phyloP scores from a whole-genome alignment of 176 grass and related monocot species.

The Ensete glaucum region DNA sequence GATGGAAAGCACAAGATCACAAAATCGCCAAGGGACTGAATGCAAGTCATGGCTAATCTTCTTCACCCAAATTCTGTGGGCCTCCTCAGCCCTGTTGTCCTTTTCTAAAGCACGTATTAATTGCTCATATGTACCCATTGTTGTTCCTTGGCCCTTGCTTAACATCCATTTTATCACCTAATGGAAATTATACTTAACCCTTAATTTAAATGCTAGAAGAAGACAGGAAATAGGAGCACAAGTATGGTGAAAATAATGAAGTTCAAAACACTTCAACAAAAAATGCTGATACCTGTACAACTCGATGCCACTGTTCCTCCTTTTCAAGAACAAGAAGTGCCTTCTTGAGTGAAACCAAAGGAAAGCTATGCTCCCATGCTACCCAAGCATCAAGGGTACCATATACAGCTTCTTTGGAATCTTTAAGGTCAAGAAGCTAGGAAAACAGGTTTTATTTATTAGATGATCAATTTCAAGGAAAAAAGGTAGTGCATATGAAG shows the following conservation, averaged over 20 bases:
- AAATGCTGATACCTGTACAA: constrained; percentile 48
- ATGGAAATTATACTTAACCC: background rate
- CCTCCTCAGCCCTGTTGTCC: constrained; percentile 91
- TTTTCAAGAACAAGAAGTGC: constrained; percentile 70
- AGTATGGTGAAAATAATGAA: background rate
- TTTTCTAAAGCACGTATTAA: constrained; percentile 79
- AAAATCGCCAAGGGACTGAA: constrained; percentile 77
- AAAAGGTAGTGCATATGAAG: background rate
- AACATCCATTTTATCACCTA: constrained; percentile 93
- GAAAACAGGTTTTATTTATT: background rate
- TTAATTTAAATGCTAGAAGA: constrained; percentile 1
- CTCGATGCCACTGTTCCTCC: constrained; percentile 84
- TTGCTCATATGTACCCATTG: constrained; percentile 67
- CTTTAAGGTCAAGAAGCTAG: constrained; percentile 61
- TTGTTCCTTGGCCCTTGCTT: constrained; percentile 94
- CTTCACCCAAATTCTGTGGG: constrained; percentile 63
- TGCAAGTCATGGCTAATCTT: constrained; percentile 68
- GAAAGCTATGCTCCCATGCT: constrained; percentile 68
- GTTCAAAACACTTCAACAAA: constrained; percentile 13
- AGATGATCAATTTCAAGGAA: background rate
- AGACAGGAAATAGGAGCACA: background rate
- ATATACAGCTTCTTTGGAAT: constrained; percentile 82
- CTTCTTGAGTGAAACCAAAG: constrained; percentile 51
- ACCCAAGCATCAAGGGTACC: constrained; percentile 84
- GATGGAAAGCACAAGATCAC: constrained; percentile 65